phyloP scores from a whole-genome alignment of 441 rosid species.

The Adansonia madagascariensis region DNA sequence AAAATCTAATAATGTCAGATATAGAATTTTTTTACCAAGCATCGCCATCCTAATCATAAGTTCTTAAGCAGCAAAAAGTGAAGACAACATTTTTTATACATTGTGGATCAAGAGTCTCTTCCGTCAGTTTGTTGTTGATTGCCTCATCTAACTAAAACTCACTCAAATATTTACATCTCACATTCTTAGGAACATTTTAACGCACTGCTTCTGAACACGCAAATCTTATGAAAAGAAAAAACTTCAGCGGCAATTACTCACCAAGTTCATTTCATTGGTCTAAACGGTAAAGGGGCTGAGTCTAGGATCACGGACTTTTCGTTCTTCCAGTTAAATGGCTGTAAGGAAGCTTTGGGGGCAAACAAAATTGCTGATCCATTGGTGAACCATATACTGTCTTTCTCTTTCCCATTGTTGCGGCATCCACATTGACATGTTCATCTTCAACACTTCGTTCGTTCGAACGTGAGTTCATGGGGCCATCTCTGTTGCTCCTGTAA shows the following conservation, averaged over 20 bases:
- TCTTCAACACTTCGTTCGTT: slow-evolving; percentile 27
- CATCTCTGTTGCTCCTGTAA: slow-evolving; percentile 19
- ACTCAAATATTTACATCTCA: slow-evolving; percentile 40
- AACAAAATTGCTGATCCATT: slow-evolving; percentile 38
- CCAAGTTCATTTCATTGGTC: slow-evolving; percentile 29
- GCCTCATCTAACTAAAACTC: slow-evolving; percentile 27
- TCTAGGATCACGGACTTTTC: slow-evolving; percentile 39
- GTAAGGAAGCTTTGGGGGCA: slow-evolving; percentile 45
- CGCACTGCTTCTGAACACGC: slow-evolving; percentile 29
- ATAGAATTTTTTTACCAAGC: too few relatives aligned
- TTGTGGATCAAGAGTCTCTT: slow-evolving; percentile 29
- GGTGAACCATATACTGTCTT: slow-evolving; percentile 37
- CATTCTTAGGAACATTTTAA: slow-evolving; percentile 27
- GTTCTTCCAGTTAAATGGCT: slow-evolving; percentile 31
- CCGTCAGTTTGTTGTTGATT: slow-evolving; percentile 19
- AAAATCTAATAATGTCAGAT: too few relatives aligned
- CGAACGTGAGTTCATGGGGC: slow-evolving; percentile 26
- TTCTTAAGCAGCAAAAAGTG: slow-evolving; percentile 24
- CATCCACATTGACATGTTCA: slow-evolving; percentile 25
- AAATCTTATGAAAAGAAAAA: background rate
- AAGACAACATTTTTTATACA: slow-evolving; percentile 20
- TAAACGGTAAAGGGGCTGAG: slow-evolving; percentile 20
- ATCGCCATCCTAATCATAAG: background rate
- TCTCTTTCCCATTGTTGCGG: slow-evolving; percentile 38
- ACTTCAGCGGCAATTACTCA: slow-evolving; percentile 29